Percentiles rank a stretch among this genome's conserved stretches.
These are phyloP conservation scores for Bipolaris victoriae DNA, from an alignment of 2,329 filamentous ascomycete genomes.

Conservation along the genomic window DNA sequence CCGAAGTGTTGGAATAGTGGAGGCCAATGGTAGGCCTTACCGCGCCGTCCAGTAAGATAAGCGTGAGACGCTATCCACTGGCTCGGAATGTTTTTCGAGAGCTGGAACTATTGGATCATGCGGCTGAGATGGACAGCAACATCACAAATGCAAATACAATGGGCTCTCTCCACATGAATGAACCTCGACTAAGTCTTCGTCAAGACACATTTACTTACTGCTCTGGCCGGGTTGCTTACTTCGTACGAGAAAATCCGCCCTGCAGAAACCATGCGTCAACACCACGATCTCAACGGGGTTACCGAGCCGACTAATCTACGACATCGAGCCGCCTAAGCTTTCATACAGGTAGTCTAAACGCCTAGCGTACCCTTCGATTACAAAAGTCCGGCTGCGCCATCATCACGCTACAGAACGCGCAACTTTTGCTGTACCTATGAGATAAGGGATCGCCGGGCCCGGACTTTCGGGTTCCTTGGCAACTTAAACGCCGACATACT, in stretches of 20 bases:
- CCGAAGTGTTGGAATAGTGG: no score
- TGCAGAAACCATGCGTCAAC: no score
- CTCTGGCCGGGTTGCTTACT: background rate
- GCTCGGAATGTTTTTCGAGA: background rate
- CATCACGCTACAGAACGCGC: background rate
- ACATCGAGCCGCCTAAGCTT: background rate
- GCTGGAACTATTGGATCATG: background rate
- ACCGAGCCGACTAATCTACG: background rate
- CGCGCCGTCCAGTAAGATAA: background rate
- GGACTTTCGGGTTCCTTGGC: conserved; percentile 10
- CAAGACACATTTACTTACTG: background rate
- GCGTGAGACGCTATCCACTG: background rate
- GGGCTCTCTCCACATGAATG: background rate
- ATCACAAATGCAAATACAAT: background rate
- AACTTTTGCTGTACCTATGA: background rate
- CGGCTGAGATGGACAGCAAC: background rate
- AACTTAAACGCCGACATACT: background rate
- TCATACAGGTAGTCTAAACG: background rate
- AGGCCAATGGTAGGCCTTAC: no score
- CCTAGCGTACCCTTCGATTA: background rate
- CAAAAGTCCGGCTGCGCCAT: background rate
- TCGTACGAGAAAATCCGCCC: background rate
- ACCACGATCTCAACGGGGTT: no score
- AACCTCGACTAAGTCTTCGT: background rate
- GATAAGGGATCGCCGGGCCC: background rate